Evolutionary conservation across 1,139 yeast genomes (phyloP).

Genomic region (Kodamaea arcana): DNA sequence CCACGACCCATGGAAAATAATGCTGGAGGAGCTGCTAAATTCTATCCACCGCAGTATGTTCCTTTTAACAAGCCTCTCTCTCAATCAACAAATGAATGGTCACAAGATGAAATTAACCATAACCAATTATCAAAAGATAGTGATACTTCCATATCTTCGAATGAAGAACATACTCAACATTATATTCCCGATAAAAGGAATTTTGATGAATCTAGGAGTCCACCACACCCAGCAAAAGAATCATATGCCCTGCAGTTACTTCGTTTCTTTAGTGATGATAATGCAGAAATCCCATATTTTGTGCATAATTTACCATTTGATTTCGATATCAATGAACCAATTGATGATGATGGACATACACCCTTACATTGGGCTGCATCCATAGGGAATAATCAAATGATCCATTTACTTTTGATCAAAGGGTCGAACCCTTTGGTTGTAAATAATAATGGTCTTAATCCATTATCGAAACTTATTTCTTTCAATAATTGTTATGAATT

Average conservation of each 20-base stretch:
- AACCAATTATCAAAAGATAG: constrained; percentile 28
- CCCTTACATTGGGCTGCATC: constrained; percentile 98
- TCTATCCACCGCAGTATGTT: not conserved
- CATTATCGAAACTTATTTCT: constrained; percentile 75
- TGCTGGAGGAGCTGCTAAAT: not conserved
- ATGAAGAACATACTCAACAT: constrained; percentile 20
- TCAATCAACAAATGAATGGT: constrained; percentile 48
- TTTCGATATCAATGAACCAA: constrained; percentile 78
- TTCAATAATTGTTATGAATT: constrained; percentile 86
- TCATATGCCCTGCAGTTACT: constrained; percentile 55
- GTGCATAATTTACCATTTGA: constrained; percentile 72
- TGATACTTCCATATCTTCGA: constrained; percentile 42
- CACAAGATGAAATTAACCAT: constrained; percentile 33
- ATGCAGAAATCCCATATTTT: constrained; percentile 68
- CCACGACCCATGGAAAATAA: not conserved
- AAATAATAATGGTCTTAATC: constrained; percentile 76
- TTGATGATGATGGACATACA: constrained; percentile 95
- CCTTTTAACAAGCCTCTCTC: constrained; percentile 25
- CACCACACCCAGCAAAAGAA: constrained; percentile 17
- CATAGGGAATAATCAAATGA: constrained; percentile 72
- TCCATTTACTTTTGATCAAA: constrained; percentile 61
- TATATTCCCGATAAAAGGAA: constrained; percentile 3
- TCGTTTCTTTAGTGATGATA: constrained; percentile 67
- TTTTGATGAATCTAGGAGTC: constrained; percentile 9
- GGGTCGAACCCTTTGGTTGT: constrained; percentile 78